phyloP scores from a whole-genome alignment of 2,329 filamentous ascomycete genomes.

The Acephala macrosclerotiorum region DNA sequence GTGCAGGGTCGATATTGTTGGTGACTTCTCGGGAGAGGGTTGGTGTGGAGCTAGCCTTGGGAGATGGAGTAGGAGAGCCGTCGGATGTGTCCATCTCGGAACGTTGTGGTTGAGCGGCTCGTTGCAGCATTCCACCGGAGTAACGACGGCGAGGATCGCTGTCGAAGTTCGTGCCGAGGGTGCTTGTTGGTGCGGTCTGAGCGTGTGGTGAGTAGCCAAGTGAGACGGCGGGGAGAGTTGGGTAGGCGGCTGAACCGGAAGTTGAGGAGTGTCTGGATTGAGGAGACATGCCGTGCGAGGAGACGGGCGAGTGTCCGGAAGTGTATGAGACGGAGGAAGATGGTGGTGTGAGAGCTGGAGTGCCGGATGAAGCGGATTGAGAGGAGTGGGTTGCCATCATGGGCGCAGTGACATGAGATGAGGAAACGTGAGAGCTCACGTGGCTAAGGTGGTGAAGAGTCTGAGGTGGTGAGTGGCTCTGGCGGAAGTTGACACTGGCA shows the following conservation, averaged over 20 bases:
- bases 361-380: constrained; percentile 59
- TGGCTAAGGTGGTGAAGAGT: constrained; percentile 40
- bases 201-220: constrained; percentile 73
- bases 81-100: constrained; percentile 41
- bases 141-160: constrained; percentile 69
- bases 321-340: constrained; percentile 80
- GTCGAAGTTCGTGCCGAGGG: constrained; percentile 73
- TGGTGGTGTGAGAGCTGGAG: constrained; percentile 78
- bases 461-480: constrained; percentile 60
- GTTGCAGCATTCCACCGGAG: constrained; percentile 72
- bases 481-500: constrained; percentile 60
- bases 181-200: constrained; percentile 70
- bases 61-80: constrained; percentile 37
- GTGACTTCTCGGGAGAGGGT: constrained; percentile 39
- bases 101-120: constrained; percentile 55
- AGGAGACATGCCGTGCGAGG: constrained; percentile 73
- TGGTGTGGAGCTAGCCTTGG: constrained; percentile 36
- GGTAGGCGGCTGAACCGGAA: constrained; percentile 70
- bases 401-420: constrained; percentile 58
- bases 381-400: constrained; percentile 69
- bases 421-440: constrained; percentile 44
- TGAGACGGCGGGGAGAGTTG: constrained; percentile 74
- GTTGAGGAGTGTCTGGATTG: constrained; percentile 66
- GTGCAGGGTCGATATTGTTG: constrained; percentile 44
- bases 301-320: constrained; percentile 77